Evolutionary conservation across 768 basidiomycete genomes (phyloP), one percentile per base, ranked within the genome.

Genomic region (Pisolithus marmoratus): DNA sequence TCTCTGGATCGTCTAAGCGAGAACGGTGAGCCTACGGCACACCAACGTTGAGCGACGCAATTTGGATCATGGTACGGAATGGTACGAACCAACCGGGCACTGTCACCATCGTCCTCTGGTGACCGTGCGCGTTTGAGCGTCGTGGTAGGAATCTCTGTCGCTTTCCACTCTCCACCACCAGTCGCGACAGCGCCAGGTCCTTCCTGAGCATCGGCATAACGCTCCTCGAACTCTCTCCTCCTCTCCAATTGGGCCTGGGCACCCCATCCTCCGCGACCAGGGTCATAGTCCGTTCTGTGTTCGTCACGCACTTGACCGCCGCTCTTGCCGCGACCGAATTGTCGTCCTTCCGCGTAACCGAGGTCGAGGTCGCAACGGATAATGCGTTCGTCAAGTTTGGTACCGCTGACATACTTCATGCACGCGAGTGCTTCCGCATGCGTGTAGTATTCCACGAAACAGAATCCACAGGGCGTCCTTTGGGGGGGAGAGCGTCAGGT

Each of bases 271-370:
- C 96, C 96, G 46, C 96, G 83, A 31, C 96, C 96, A 51, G 93
- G 86, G 66, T 98, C 94, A 64, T 94, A 99, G 68, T 98, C 95
- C 64, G 94, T 87, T 56, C 96, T 74, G 66, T 96, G 96, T 64
- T 99, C 96, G 64, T 99, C 96, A 59, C 95, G 80, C 48, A 94
- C 82, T 75, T 96, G 94, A 3, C 96, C 96, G 29, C 96, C 96
- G 58, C 91, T 94, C 70, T 94, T 97, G 24, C 96, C 96, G 54
- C 96, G 77, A 27, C 96, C 96, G 56, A 97, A 99, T 70, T 99
- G 96, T 55, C 96, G 76, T 14, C 95, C 95, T 64, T 99, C 96
- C 63, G 84, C 84, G 71, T 97, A 99, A 6, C 96, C 96, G 24
- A 94, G 77, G 74, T 99, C 96, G 63, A 99, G 74, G 74, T 99